Base-by-base conservation (phyloP, 192 early-diverging fungal species). In the Funneliformis mosseae region DNA sequence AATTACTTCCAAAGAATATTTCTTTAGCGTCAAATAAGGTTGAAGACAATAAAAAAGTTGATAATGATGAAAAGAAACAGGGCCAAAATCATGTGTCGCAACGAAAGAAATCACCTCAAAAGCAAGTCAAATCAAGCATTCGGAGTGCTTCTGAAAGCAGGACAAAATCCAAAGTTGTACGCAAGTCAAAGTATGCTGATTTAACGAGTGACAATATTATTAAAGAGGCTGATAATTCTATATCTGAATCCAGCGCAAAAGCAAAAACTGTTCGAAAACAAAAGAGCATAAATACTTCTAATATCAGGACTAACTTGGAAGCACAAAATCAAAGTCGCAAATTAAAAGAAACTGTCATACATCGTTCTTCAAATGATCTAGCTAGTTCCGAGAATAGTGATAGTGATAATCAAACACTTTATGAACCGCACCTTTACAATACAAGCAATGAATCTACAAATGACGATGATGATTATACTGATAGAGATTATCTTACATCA, bases 181-280 rank as follows among this genome's bases (percentile, higher is more conserved):
- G 38, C 21, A 41, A n/a, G n/a, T 70, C 68, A n/a, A 41, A 70
- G 38, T 43, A 33, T 16, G 21, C 7, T 18, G 41, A 70, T 43
- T 23, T 9, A 23, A 42, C 38, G 2, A 23, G 18, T 9, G 0
- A 8, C 9, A 70, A 43, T 33, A n/a, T 8, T 43, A 70, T 39
- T 70, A 70, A 70, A 70, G 39, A 70, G 42, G 18, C 68, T 33
- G 41, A 42, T 43, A n/a, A 18, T 45, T 70, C 68, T 43, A 43
- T n/a, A n/a, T n/a, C 18, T 67, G 64, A 33, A 38, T 67, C 64
- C 25, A 67, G 59, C 23, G 23, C 59, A 28, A 66, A 66, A 66
- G 33, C n/a, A 43, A 70, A 70, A 70, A 11, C 8, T 9, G 41
- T 38, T 21, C 68, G 68, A 1, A 39, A 42, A 21, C 39, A 39